A percentile compares a stretch with the other conserved stretches of the same genome.
phyloP scores from a whole-genome alignment of 1,139 yeast genomes.

The Suhomyces kunorum region DNA sequence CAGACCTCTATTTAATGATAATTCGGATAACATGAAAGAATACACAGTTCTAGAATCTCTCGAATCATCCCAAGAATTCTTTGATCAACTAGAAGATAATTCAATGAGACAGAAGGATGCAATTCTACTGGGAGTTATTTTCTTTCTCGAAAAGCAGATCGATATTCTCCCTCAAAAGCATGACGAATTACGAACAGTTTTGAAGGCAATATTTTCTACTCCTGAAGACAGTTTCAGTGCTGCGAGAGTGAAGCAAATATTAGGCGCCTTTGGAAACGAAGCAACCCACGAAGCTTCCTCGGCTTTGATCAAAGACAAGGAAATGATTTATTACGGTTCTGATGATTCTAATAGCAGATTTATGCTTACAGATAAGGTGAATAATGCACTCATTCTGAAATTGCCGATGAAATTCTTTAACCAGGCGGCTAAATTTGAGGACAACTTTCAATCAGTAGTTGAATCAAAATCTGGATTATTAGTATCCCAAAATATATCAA shows the following conservation, averaged over 20 bases:
- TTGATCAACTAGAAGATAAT: constrained; percentile 42
- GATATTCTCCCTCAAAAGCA: constrained; percentile 22
- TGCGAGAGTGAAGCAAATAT: constrained; percentile 41
- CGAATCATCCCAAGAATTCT: constrained; percentile 30
- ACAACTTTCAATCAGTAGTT: constrained; percentile 38
- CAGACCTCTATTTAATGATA: constrained; percentile 36
- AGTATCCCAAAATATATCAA: constrained; percentile 58
- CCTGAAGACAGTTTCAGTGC: constrained; percentile 49
- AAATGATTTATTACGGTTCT: constrained; percentile 52
- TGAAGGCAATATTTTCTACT: constrained; percentile 66
- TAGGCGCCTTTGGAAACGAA: constrained; percentile 45
- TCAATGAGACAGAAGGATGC: constrained; percentile 61
- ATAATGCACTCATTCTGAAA: constrained; percentile 41
- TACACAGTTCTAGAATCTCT: constrained; percentile 27
- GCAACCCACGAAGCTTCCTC: constrained; percentile 52
- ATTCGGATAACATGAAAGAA: constrained; percentile 29
- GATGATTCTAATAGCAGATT: constrained; percentile 50
- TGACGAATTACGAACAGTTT: constrained; percentile 38
- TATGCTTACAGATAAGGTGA: constrained; percentile 58
- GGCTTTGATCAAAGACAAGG: constrained; percentile 54
- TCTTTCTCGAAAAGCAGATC: constrained; percentile 30
- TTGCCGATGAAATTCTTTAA: constrained; percentile 44
- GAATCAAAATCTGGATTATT: constrained; percentile 52
- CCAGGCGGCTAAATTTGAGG: constrained; percentile 48
- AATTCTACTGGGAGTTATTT: constrained; percentile 37